phyloP scores from a whole-genome alignment of 345 rosid genomes.

The Salix exigua region DNA sequence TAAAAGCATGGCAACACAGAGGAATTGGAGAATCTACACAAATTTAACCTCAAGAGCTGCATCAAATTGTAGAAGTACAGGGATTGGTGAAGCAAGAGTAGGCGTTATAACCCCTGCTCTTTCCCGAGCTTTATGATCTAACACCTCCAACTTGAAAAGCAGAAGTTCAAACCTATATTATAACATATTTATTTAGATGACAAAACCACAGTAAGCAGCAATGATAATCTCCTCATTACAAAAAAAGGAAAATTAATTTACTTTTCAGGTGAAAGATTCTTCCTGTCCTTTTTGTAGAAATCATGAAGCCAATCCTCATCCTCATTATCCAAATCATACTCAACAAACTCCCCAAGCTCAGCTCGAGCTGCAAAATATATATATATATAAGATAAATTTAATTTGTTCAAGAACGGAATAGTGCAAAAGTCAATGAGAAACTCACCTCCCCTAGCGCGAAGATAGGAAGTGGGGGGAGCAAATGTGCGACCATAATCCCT shows the following conservation, averaged over 20 bases:
- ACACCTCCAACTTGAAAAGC: conserved; percentile 83
- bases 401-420: background rate
- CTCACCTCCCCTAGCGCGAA: conserved; percentile 95
- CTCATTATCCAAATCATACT: conserved; percentile 95
- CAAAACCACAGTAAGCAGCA: background rate
- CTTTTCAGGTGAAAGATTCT: conserved; percentile 65
- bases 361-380: conserved; percentile 65
- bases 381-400: background rate
- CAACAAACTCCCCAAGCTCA: conserved; percentile 96
- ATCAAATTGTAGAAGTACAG: conserved; percentile 78
- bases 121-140: conserved; percentile 97
- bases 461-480: conserved; percentile 72
- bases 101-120: conserved; percentile 89
- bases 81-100: conserved; percentile 77
- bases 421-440: background rate
- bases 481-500: conserved; percentile 80
- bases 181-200: background rate
- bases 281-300: conserved; percentile 49
- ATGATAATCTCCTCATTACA: background rate
- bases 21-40: conserved; percentile 20
- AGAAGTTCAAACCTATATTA: conserved; percentile 68
- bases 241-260: conserved; percentile 18
- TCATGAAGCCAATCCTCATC: conserved; percentile 94
- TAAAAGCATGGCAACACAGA: conserved; percentile 1
- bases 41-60: conserved; percentile 73